A percentile compares a stretch with the other conserved stretches of the same genome.
Evolutionary conservation across 306 rosid genomes (phyloP).

Genomic region (Cicer cuneatum): DNA sequence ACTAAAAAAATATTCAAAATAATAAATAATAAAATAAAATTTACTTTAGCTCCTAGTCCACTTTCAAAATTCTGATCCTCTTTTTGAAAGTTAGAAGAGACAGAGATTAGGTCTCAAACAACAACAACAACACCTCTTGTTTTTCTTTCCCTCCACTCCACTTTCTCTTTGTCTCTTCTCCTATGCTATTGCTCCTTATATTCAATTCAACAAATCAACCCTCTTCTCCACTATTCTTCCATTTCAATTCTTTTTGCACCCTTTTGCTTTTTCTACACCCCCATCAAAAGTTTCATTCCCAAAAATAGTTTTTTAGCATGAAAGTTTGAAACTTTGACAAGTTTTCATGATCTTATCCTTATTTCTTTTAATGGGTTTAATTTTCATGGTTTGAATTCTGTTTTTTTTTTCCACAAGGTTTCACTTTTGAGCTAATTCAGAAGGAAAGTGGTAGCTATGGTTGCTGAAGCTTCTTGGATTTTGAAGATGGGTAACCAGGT

Average conservation of each 20-base stretch:
- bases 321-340: slow-evolving; percentile 45
- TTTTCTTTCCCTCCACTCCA: slow-evolving; percentile 23
- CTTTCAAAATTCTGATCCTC: slow-evolving; percentile 39
- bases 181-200: slow-evolving; percentile 37
- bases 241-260: slow-evolving; percentile 11
- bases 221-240: slow-evolving; percentile 26
- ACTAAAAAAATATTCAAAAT: neutral
- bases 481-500: slow-evolving; percentile 95
- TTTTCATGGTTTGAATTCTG: slow-evolving; percentile 26
- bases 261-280: slow-evolving; percentile 23
- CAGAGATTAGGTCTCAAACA: slow-evolving; percentile 6
- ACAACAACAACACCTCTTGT: neutral
- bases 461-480: slow-evolving; percentile 95
- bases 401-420: neutral
- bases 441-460: slow-evolving; percentile 64
- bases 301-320: neutral
- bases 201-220: slow-evolving; percentile 24
- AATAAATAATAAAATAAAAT: neutral
- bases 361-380: slow-evolving; percentile 23
- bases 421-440: slow-evolving; percentile 11
- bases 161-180: slow-evolving; percentile 39
- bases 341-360: slow-evolving; percentile 9
- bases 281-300: slow-evolving; percentile 26
- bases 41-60: neutral
- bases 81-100: slow-evolving; percentile 33